These are phyloP conservation scores for Diophrys appendiculata DNA, from an alignment of 73 alveolate genomes.

Conservation along the genomic window DNA sequence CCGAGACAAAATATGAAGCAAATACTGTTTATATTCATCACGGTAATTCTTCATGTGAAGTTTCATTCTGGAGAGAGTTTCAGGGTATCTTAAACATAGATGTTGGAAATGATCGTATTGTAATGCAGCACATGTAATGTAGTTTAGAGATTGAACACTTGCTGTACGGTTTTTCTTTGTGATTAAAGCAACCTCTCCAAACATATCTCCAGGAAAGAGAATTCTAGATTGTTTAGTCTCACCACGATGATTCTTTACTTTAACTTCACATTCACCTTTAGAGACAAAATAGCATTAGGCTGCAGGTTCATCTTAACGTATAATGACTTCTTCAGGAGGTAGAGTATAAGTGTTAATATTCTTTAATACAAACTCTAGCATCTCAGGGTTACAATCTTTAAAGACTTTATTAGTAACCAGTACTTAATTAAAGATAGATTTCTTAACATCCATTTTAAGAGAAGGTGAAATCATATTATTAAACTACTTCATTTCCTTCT, in stretches of 20 bases:
- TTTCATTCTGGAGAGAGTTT: constrained; percentile 32
- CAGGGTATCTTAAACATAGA: constrained; percentile 37
- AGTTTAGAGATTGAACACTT: constrained; percentile 82
- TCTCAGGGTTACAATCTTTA: constrained; percentile 1
- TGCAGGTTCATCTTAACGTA: constrained; percentile 50
- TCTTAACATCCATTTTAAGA: constrained; percentile 35
- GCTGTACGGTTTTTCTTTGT: constrained; percentile 92
- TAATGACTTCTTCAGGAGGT: constrained; percentile 59
- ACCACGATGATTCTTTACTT: constrained; percentile 46
- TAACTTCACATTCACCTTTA: constrained; percentile 59
- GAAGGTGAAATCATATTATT: constrained; percentile 51
- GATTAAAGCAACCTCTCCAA: constrained; percentile 91
- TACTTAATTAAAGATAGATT: constrained; percentile 32
- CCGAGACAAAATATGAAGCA: not conserved
- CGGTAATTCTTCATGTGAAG: constrained; percentile 42
- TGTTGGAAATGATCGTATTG: constrained; percentile 69
- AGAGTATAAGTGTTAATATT: constrained; percentile 15
- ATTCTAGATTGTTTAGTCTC: constrained; percentile 62
- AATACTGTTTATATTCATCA: constrained; percentile 18
- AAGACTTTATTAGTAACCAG: constrained; percentile 29
- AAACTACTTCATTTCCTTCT: constrained; percentile 44
- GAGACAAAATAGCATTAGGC: constrained; percentile 43
- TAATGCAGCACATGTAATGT: constrained; percentile 81
- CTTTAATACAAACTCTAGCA: constrained; percentile 42
- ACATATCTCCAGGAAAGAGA: constrained; percentile 84